Evolutionary conservation across 73 alveolate genomes (phyloP).

Genomic region (Stentor roeselii): DNA sequence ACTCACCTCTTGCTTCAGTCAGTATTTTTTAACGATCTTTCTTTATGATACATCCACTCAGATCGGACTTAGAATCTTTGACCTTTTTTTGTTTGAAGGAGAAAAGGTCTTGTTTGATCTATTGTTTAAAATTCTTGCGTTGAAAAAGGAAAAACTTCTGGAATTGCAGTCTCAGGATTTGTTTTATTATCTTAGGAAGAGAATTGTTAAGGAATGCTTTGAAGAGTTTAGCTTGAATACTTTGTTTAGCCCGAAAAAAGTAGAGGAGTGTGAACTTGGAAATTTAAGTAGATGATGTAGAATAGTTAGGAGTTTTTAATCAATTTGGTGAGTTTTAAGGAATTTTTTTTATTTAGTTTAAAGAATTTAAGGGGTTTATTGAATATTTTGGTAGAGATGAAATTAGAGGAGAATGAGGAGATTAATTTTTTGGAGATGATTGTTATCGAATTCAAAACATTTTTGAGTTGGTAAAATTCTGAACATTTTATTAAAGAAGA

Average conservation of each 20-base stretch:
- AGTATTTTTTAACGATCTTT: constrained; percentile 12
- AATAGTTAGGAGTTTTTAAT: too few relatives aligned
- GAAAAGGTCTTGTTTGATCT: constrained; percentile 3
- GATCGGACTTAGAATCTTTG: background rate
- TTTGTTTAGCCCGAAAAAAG: background rate
- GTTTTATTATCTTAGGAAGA: background rate
- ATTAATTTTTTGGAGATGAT: too few relatives aligned
- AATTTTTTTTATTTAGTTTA: too few relatives aligned
- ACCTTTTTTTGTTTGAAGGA: constrained; percentile 18
- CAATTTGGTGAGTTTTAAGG: too few relatives aligned
- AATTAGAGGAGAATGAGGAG: too few relatives aligned
- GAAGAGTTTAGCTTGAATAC: constrained; percentile 21
- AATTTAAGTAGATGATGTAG: too few relatives aligned
- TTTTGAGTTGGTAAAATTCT: too few relatives aligned
- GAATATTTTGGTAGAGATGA: too few relatives aligned
- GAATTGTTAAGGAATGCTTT: constrained; percentile 25
- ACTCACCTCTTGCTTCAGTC: background rate
- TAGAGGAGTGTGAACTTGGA: constrained; percentile 1
- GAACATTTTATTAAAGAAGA: too few relatives aligned
- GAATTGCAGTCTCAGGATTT: constrained; percentile 19
- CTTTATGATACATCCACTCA: constrained; percentile 22
- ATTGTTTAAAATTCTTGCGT: background rate
- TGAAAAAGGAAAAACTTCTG: background rate
- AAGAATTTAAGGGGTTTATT: too few relatives aligned
- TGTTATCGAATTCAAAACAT: too few relatives aligned